phyloP scores from a whole-genome alignment of 2,329 filamentous ascomycete species.

The Ophiocordyceps australis region DNA sequence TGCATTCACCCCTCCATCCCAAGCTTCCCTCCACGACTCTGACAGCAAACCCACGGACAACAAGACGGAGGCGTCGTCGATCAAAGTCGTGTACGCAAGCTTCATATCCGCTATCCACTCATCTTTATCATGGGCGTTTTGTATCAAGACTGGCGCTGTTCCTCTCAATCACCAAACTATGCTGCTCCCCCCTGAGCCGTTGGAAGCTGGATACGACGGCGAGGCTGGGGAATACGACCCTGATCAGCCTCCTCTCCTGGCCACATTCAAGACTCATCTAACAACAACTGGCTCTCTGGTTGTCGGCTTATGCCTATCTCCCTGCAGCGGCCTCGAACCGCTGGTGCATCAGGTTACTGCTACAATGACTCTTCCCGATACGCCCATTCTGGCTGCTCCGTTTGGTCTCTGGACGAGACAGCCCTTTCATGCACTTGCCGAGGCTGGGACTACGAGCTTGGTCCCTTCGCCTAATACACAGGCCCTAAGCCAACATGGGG shows the following conservation, averaged over 20 bases:
- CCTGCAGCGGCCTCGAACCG: constrained; percentile 26
- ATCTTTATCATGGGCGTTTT: constrained; percentile 30
- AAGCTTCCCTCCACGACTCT: too few relatives aligned
- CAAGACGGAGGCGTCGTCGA: too few relatives aligned
- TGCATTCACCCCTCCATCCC: too few relatives aligned
- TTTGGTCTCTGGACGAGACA: constrained; percentile 23
- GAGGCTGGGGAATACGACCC: constrained; percentile 5
- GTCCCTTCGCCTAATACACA: constrained; percentile 36
- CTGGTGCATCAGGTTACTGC: constrained; percentile 23
- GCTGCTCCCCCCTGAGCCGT: constrained; percentile 18
- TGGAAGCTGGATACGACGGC: constrained; percentile 3
- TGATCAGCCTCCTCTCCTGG: constrained; percentile 17
- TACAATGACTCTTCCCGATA: constrained; percentile 19
- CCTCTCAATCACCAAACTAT: constrained; percentile 34
- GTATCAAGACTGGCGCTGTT: constrained; percentile 26
- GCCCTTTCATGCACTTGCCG: constrained; percentile 5
- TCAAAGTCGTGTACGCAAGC: constrained; percentile 30
- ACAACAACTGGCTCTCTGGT: constrained; percentile 37
- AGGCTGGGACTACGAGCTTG: constrained; percentile 14
- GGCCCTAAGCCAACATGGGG: constrained; percentile 20
- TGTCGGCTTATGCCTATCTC: constrained; percentile 26
- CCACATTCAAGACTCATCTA: constrained; percentile 33
- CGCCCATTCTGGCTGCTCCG: constrained; percentile 33
- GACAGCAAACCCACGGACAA: too few relatives aligned
- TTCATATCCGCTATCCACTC: constrained; percentile 34